Evolutionary conservation across 1,139 yeast genomes (phyloP), one percentile per base, ranked within the genome.

Genomic region (Ogataea hybrid): DNA sequence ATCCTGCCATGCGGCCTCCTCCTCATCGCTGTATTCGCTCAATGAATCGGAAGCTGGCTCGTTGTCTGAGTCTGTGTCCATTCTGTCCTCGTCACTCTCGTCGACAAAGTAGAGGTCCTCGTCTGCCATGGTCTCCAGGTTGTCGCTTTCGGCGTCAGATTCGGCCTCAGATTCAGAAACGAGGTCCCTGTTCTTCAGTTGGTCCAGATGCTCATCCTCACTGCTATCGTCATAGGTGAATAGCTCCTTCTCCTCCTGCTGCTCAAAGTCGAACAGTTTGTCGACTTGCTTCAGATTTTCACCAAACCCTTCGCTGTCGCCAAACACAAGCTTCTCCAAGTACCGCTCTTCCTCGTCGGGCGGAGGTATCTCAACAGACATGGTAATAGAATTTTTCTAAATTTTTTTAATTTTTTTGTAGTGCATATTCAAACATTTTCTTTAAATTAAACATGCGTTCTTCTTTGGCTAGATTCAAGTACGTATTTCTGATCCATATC

Each of bases 321-420:
- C 97, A 65, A 94, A 92, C 5, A 94, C 96, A 15, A 87, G 71
- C 61, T 79, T 85, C 51, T 90, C 96, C 37, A 92, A 73, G 44
- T 70, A 75, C 33, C 83, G 52, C 62, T 90, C 97, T 58, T 88
- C 96, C 40, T 77, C 84, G 60, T 86, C 95, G 53, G 92, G 89
- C 28, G 84, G 84, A 16, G 86, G 83, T 27, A 57, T 48, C 22
- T 50, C 58, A 18, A 48, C 17, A 32, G 41, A 32, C 41, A 38
- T 38, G 23, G 10, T 27, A 15, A 25, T 22, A 14, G 27, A 30
- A 18, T 20, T 27, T 31, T 31, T 25, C 17, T 17, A 25, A 32
- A 28, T 37, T 37, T 20, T 39, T 40, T 21, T 21, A 23, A 31
- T n/a, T 35, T 36, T 41, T 21, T 33, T 40, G 43, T 35, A 37